Evolutionary conservation across 1,284 basidiomycete genomes (phyloP).

Genomic region (Veloporphyrellus conicus): DNA sequence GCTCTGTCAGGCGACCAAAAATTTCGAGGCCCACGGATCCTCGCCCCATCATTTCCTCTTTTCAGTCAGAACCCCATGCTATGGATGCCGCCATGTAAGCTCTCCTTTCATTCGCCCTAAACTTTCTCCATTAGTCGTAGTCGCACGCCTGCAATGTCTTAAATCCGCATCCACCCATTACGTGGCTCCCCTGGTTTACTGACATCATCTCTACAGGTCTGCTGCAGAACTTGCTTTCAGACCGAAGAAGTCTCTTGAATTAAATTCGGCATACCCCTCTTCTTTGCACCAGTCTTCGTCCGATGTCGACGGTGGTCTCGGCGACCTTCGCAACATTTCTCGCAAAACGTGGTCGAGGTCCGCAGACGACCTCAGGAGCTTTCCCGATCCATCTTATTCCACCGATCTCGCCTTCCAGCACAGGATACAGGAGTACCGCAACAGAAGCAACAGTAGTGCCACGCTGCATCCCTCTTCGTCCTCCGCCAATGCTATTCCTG

Average conservation of each 20-base stretch:
- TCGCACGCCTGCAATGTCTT: constrained; percentile 4
- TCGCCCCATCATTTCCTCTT: constrained; percentile 58
- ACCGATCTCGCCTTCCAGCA: constrained; percentile 53
- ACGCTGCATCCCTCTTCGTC: constrained; percentile 27
- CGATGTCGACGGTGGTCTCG: constrained; percentile 39
- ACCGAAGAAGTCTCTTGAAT: constrained; percentile 47
- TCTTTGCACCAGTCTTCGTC: constrained; percentile 40
- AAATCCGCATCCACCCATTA: constrained; percentile 7
- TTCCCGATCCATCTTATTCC: constrained; percentile 42
- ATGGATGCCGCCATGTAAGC: constrained; percentile 50
- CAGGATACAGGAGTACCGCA: constrained; percentile 59
- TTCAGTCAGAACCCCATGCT: constrained; percentile 34
- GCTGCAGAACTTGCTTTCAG: constrained; percentile 60
- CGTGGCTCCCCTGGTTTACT: constrained; percentile 10
- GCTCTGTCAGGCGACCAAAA: constrained; percentile 61
- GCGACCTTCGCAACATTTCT: constrained; percentile 65
- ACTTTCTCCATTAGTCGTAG: constrained; percentile 1
- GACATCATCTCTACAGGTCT: constrained; percentile 45
- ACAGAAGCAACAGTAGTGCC: constrained; percentile 41
- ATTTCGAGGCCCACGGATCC: constrained; percentile 80
- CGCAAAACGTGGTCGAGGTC: constrained; percentile 73
- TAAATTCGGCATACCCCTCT: constrained; percentile 35
- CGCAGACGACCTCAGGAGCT: constrained; percentile 68
- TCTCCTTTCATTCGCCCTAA: not conserved
- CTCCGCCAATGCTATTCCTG: constrained; percentile 27